Conservation (phyloP, 805 yeast genomes). For the Saturnispora kantuleensis region DNA sequence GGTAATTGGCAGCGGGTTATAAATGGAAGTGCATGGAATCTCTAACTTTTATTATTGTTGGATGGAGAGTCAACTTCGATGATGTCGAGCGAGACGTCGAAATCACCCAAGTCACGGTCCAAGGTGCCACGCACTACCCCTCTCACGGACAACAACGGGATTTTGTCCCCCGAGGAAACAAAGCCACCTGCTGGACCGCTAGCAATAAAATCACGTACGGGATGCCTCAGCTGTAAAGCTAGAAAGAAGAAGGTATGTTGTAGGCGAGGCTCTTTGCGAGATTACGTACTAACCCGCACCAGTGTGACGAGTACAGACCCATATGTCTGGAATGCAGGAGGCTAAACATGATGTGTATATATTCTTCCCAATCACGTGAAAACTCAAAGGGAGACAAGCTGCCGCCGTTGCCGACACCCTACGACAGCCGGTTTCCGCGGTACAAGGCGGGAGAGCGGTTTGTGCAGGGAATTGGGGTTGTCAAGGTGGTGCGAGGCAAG, state of each 20-base stretch:
- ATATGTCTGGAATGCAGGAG: constrained; percentile 1
- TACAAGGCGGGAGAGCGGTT: neutral
- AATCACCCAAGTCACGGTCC: neutral
- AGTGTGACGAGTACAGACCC: constrained; percentile 1
- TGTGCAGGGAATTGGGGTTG: neutral
- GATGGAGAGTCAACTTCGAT: too few relatives aligned
- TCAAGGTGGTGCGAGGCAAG: constrained; percentile 1
- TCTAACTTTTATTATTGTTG: too few relatives aligned
- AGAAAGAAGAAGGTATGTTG: neutral
- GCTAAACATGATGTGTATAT: constrained; percentile 2
- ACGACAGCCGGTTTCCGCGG: neutral
- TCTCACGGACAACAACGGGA: neutral
- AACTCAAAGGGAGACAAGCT: neutral
- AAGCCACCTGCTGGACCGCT: too few relatives aligned
- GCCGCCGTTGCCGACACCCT: neutral
- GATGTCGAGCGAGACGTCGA: too few relatives aligned
- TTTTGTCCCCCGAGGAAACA: neutral
- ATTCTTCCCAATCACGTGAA: neutral
- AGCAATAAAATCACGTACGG: neutral
- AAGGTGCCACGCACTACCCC: neutral
- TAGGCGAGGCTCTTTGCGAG: too few relatives aligned
- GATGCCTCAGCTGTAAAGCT: constrained; percentile 1
- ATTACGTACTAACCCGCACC: too few relatives aligned
- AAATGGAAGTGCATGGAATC: too few relatives aligned
- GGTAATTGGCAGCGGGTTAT: too few relatives aligned